Evolutionary conservation across 2,329 filamentous ascomycete species (phyloP), one percentile per base, ranked within the genome.

Genomic region (Xylariaceae sp.): DNA sequence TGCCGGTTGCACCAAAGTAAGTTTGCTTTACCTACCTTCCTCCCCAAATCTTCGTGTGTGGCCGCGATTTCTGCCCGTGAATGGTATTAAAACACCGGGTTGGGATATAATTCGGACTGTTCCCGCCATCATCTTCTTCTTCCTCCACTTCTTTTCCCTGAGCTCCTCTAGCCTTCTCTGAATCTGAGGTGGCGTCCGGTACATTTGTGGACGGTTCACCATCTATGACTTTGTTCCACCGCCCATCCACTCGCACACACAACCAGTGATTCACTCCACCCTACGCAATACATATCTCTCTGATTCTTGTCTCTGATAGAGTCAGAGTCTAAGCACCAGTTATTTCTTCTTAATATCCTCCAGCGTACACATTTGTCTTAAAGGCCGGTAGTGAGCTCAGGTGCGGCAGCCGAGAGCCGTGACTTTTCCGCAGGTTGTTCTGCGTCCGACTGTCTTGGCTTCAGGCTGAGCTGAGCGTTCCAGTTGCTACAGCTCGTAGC

Each of bases 381-480:
- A 45, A 45, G 5, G n/a, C 42, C 13, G 37, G 37, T 8, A 42
- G 37, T 42, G 37, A 10, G 37, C 9, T 13, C 37, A 42, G 37
- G 37, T 42, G 37, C 37, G 13, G 42, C 42, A 45, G 42, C 42
- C 42, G 13, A 45, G 42, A 45, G 6, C 42, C 13, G 42, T 45
- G 13, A 10, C 13, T 42, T 13, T 45, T 3, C 42, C 10, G 13
- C 5, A 6, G 11, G 11, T 45, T n/a, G 42, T 45, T 45, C 42
- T 45, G 42, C 13, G 42, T 45, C 42, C 42, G 42, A 45, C 42
- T 45, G 42, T 45, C 42, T 45, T 45, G 42, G 42, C 42, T 39
- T 42, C 17, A 56, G 44, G 47, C 59, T 61, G 53, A 53, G 56
- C 56, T 61, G 56, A 56, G 51, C 55, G 53, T 42, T 49, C 17